These are phyloP conservation scores for Hippophae tibetana DNA, from an alignment of 306 rosid species.

Conservation along the genomic window DNA sequence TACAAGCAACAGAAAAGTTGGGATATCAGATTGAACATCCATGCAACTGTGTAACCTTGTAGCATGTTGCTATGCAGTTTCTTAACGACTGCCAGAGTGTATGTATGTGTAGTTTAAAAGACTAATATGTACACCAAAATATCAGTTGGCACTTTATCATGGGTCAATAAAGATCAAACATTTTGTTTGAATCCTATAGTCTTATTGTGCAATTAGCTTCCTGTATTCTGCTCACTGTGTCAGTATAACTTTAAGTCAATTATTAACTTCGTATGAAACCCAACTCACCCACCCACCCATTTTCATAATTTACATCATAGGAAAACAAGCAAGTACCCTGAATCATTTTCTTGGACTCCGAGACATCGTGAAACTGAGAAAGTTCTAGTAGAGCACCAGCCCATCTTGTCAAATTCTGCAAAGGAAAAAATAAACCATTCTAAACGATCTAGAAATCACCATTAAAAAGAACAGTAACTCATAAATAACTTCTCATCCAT, in stretches of 20 bases:
- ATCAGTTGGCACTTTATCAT: too few relatives aligned
- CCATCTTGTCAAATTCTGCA: slow-evolving; percentile 87
- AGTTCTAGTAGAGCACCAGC: slow-evolving; percentile 72
- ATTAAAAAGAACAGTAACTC: background rate
- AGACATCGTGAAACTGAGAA: slow-evolving; percentile 64
- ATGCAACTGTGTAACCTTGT: too few relatives aligned
- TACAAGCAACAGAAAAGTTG: too few relatives aligned
- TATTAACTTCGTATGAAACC: background rate
- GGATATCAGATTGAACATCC: too few relatives aligned
- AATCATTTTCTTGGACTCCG: slow-evolving; percentile 57
- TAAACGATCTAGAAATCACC: background rate
- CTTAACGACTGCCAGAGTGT: too few relatives aligned
- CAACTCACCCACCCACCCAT: background rate
- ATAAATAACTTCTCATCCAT: background rate
- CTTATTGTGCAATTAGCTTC: too few relatives aligned
- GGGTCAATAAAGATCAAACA: too few relatives aligned
- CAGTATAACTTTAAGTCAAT: background rate
- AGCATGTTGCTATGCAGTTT: too few relatives aligned
- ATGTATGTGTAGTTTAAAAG: too few relatives aligned
- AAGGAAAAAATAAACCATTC: background rate
- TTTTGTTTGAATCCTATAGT: too few relatives aligned
- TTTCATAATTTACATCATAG: background rate
- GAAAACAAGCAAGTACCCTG: slow-evolving; percentile 34
- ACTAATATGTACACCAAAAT: too few relatives aligned
- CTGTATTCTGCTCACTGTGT: too few relatives aligned